Evolutionary conservation across 306 rosid genomes (phyloP), one percentile per base, ranked within the genome.

Genomic region (Dalbergia cochinchinensis): DNA sequence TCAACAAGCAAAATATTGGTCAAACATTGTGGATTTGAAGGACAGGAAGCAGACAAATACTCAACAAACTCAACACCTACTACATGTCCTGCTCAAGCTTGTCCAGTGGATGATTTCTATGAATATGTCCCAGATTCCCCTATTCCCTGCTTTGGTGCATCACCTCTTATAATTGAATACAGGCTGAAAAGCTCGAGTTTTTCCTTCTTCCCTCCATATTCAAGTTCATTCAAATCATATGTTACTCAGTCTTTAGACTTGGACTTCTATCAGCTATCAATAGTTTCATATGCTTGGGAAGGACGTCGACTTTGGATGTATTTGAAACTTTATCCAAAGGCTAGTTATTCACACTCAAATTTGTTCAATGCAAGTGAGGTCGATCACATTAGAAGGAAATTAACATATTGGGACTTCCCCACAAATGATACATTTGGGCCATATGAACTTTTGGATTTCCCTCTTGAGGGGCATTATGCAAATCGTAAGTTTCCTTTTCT

Each of bases 121-220:
- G 98, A 95, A 92, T 87, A 69, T 66, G 90, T 80, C 10, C 87
- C 89, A 45, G 71, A 75, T 54, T 84, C 93, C 33, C 87, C 90
- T 37, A 58, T 33, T 67, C 80, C 31, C 20, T 95, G 99, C 89
- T 85, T 63, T 79, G 92, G 99, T 80, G 94, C 97, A 57, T 82
- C 88, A 57, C 99, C 99, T 39, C 78, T 95, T 37, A 85, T 85
- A 78, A 68, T 95, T 71, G 90, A 88, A 60, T 95, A 95, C 80
- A 88, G 98, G 77, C 91, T 95, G 57, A 95, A 92, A 86, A 95
- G 99, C 64, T 98, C 99, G 2, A 91, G 99, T 82, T 92, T 95
- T 84, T 86, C 90, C 31, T 88, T 90, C 87, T 92, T 95, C 72
- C 73, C 80, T 74, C 99, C 97, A 33, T 80, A 86, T 80, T 48